These are phyloP conservation scores for Nannochloris sp. DNA, from an alignment of 139 green algal species.

Conservation along the genomic window DNA sequence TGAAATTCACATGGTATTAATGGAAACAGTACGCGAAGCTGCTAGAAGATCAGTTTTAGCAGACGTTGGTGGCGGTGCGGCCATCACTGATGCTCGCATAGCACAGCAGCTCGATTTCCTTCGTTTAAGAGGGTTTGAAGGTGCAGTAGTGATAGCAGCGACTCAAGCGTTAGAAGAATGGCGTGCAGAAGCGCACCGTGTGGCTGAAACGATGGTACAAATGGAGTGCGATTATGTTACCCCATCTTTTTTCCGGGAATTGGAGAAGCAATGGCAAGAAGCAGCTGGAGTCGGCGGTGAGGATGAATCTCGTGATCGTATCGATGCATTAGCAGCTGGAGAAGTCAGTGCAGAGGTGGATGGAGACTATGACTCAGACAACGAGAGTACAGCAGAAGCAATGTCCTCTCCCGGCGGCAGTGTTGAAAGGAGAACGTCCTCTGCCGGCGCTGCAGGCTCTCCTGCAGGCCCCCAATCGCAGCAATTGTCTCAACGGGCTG, in stretches of 20 bases:
- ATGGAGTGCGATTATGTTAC: constrained; percentile 89
- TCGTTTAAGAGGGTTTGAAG: constrained; percentile 74
- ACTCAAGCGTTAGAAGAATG: constrained; percentile 68
- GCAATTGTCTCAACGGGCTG: neutral
- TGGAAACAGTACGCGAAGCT: constrained; percentile 20
- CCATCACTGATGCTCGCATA: neutral
- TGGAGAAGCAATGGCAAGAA: constrained; percentile 20
- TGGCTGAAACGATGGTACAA: constrained; percentile 72
- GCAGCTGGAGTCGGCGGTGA: constrained; percentile 9
- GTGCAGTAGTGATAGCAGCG: constrained; percentile 61
- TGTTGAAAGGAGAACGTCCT: neutral
- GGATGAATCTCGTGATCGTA: neutral
- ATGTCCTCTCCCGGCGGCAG: no score
- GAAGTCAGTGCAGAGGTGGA: neutral
- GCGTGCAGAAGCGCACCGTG: constrained; percentile 37
- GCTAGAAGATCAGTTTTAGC: constrained; percentile 15
- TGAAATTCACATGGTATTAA: constrained; percentile 39
- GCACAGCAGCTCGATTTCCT: constrained; percentile 26
- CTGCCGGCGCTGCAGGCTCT: neutral
- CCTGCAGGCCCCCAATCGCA: neutral
- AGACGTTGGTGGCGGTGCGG: constrained; percentile 1
- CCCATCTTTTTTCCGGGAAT: constrained; percentile 76
- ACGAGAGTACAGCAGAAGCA: neutral
- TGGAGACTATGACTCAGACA: neutral
- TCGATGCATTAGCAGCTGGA: neutral